Percentiles rank a stretch among this genome's conserved stretches.
Evolutionary conservation across 2,329 filamentous ascomycete genomes (phyloP).

Genomic region (Hypomyces perniciosus): DNA sequence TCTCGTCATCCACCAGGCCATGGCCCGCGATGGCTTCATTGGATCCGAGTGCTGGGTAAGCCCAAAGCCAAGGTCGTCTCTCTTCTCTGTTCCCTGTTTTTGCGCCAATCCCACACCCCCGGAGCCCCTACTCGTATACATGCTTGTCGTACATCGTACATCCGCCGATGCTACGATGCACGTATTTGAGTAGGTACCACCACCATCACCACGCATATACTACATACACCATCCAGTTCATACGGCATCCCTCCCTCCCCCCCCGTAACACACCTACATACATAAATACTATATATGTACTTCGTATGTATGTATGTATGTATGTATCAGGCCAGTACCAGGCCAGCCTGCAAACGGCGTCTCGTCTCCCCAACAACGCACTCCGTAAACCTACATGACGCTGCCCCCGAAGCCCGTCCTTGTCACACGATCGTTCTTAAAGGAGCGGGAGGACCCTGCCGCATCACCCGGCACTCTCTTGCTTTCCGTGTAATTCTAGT

Average conservation of each 20-base stretch:
- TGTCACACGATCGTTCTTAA: slow-evolving; percentile 12
- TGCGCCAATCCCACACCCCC: slow-evolving; percentile 11
- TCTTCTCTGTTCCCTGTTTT: slow-evolving; percentile 5
- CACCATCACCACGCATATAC: not conserved
- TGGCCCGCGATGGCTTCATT: slow-evolving; percentile 4
- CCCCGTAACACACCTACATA: not conserved
- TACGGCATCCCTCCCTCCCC: not conserved
- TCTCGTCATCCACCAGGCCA: not conserved
- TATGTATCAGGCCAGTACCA: slow-evolving; percentile 1
- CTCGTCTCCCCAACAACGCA: slow-evolving; percentile 14
- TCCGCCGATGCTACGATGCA: too few relatives aligned
- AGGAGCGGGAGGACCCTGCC: slow-evolving; percentile 12
- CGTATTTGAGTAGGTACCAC: too few relatives aligned
- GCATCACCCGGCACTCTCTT: slow-evolving; percentile 5
- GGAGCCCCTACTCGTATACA: slow-evolving; percentile 9
- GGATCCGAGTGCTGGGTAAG: slow-evolving; percentile 12
- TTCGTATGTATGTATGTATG: not conserved
- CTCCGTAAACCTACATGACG: slow-evolving; percentile 12
- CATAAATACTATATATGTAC: not conserved
- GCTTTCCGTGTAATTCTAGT: slow-evolving; percentile 10
- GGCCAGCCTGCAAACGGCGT: slow-evolving; percentile 12
- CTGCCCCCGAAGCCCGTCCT: slow-evolving; percentile 12
- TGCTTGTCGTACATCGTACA: not conserved
- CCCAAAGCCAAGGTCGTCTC: slow-evolving; percentile 5
- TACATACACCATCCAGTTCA: not conserved